phyloP scores from a whole-genome alignment of 2,329 filamentous ascomycete genomes.

The Calycina herbarum region DNA sequence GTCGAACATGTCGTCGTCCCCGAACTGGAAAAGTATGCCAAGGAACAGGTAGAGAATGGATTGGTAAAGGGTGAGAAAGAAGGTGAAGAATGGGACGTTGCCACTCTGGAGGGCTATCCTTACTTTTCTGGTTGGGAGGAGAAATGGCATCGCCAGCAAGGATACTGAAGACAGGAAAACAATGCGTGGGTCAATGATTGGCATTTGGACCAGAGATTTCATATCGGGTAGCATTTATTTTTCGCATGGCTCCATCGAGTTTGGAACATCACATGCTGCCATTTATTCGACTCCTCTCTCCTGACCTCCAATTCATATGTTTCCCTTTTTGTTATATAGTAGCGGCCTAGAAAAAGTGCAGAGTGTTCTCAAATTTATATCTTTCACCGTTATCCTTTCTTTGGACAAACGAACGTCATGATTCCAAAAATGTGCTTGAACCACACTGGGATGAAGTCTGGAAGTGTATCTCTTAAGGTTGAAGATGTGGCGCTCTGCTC shows the following conservation, averaged over 20 bases:
- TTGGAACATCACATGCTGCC: background rate
- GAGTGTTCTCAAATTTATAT: background rate
- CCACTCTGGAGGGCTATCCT: conserved; percentile 72
- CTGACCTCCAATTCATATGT: background rate
- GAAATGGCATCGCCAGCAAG: conserved; percentile 68
- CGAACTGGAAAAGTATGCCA: conserved; percentile 60
- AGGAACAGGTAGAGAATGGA: conserved; percentile 65
- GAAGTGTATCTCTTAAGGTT: background rate
- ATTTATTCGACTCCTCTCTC: background rate
- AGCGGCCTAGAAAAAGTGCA: background rate
- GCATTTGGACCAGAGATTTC: background rate
- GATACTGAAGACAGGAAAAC: conserved; percentile 42
- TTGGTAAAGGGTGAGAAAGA: conserved; percentile 47
- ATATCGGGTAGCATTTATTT: background rate
- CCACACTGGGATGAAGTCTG: background rate
- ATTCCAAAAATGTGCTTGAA: background rate
- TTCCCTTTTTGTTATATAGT: background rate
- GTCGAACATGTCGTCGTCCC: conserved; percentile 72
- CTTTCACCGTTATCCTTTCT: background rate
- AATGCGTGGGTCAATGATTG: background rate
- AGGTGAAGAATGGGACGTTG: conserved; percentile 48
- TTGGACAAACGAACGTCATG: background rate
- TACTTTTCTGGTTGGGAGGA: conserved; percentile 76
- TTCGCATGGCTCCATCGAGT: background rate
- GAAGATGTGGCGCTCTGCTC: background rate